Evolutionary conservation across 2,329 filamentous ascomycete genomes (phyloP).

Genomic region (Stenocarpella maydis): DNA sequence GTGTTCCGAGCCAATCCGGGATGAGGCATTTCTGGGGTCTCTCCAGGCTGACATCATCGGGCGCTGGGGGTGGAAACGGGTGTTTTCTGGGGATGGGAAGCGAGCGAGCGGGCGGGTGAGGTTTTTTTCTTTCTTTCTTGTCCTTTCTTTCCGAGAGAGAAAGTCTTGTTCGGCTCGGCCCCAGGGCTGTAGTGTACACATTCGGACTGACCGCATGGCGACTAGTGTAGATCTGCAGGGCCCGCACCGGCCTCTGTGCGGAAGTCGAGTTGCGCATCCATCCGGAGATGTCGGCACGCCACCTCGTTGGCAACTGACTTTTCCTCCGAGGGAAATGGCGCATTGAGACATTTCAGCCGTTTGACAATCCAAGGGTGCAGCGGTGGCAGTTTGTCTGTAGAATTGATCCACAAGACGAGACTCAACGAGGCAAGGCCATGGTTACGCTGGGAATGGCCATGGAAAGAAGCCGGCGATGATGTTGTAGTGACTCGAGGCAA

Average conservation of each 20-base stretch:
- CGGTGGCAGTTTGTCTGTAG: too few relatives aligned
- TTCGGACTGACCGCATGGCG: slow-evolving; percentile 27
- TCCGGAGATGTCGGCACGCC: slow-evolving; percentile 20
- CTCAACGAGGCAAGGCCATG: too few relatives aligned
- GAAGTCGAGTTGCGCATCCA: not conserved
- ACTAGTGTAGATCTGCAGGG: slow-evolving; percentile 19
- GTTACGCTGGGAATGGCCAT: not conserved
- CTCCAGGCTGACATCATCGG: slow-evolving; percentile 32
- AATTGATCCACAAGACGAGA: too few relatives aligned
- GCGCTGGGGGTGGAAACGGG: slow-evolving; percentile 3
- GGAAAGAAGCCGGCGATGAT: not conserved
- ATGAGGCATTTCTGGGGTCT: slow-evolving; percentile 26
- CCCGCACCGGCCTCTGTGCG: not conserved
- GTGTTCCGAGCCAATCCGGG: slow-evolving; percentile 31
- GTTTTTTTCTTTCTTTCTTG: slow-evolving; percentile 10
- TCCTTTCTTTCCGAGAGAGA: too few relatives aligned
- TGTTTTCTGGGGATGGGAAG: slow-evolving; percentile 29
- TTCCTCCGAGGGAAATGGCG: not conserved
- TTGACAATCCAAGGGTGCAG: not conserved
- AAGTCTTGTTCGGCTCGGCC: slow-evolving; percentile 7
- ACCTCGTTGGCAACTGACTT: not conserved
- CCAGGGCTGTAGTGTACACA: slow-evolving; percentile 16
- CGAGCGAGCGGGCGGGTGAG: slow-evolving; percentile 24
- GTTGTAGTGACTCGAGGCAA: slow-evolving; percentile 23
- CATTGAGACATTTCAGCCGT: not conserved